Percentiles rank a stretch among this genome's conserved stretches.
Evolutionary conservation across 176 grass and related monocot genomes (phyloP).

Genomic region (bread wheat (Triticum aestivum)): IWGSC_CS_RefSeq_v2.1 NC_057801.1:255223112-255223611

Average conservation of each 20-base stretch:
- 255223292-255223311: constrained; percentile 69
- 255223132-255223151: constrained; percentile 92
- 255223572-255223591: constrained; percentile 56
- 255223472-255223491: constrained; percentile 64
- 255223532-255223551: constrained; percentile 48
- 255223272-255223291: constrained; percentile 84
- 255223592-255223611: constrained; percentile 57
- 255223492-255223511: constrained; percentile 81
- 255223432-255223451: constrained; percentile 41
- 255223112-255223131: constrained; percentile 49
- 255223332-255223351: constrained; percentile 62
- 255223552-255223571: constrained; percentile 56
- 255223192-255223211: constrained; percentile 67
- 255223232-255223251: constrained; percentile 62
- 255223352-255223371: constrained; percentile 78
- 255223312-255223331: constrained; percentile 67
- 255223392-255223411: constrained; percentile 44
- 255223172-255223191: constrained; percentile 55
- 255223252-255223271: constrained; percentile 48
- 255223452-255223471: constrained; percentile 61
- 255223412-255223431: constrained; percentile 23
- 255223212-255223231: constrained; percentile 50
- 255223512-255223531: constrained; percentile 79
- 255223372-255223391: constrained; percentile 74
- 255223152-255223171: constrained; percentile 59